Evolutionary conservation across 177 flowering plant genomes (phyloP), one percentile per base, ranked within the genome.

Genomic region (Vitis hybrid): DNA sequence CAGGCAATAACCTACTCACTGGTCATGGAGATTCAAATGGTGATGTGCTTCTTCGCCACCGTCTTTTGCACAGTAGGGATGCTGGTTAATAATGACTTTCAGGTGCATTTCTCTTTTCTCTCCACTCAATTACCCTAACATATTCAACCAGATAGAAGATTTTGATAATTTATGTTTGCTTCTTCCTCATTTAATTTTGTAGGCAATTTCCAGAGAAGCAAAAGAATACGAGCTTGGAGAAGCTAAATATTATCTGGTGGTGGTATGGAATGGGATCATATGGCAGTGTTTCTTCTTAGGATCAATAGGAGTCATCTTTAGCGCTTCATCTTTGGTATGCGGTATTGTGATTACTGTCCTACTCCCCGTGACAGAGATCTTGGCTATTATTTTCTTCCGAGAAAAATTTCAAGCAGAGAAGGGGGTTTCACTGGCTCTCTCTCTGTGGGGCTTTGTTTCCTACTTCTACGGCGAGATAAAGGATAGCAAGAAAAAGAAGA

Each of bases 11-110:
- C 74, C 1, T 87, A 82, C 61, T 6, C 82, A 0, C 52, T 89
- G 55, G 91, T 89, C 10, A 10, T 90, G 82, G 92, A 92, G 85
- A 58, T 86, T 64, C 95, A 92, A 85, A 3, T 87, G 71, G 87
- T 92, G 0, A 74, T 92, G 72, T 75, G 78, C 50, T 40, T 92
- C 13, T 83, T 82, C 66, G 93, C 93, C 12, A 87, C 95, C 14
- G 45, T 62, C 12, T 56, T 90, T 18, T 83, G 93, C 74, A 82
- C 86, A 0, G 68, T 87, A 0, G 95, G 91, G 18, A 92, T 92
- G 95, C 48, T 87, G 10, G 69, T 83, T 62, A 85, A 88, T 77
- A 75, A 86, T 3, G 92, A 88, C 68, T 86, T 87, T 70, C 56
- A 84, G 89, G 93, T 88, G 7, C 21, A 1, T 17, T 2, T 52